These are phyloP conservation scores for Microstroma glucosiphilum DNA, from an alignment of 1,284 basidiomycete species.

Conservation along the genomic window DNA sequence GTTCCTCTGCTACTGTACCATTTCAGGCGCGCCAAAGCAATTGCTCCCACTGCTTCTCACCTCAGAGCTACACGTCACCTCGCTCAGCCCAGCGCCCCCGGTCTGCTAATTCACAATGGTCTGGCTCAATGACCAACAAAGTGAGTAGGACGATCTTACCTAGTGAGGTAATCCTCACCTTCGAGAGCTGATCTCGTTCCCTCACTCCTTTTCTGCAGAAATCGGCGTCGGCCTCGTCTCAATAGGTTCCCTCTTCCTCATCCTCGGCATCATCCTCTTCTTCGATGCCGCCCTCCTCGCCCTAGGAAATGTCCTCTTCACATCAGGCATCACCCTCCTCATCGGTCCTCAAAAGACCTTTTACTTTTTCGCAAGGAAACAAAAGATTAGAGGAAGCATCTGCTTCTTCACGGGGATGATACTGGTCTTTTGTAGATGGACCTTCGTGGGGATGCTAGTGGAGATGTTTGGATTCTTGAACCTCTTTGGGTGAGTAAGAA, in stretches of 20 bases:
- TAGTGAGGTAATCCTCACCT: not conserved
- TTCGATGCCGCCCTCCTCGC: conserved; percentile 96
- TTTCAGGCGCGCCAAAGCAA: too few relatives aligned
- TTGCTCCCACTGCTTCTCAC: conserved; percentile 7
- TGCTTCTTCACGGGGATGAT: conserved; percentile 50
- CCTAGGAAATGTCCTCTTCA: conserved; percentile 67
- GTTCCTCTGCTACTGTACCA: too few relatives aligned
- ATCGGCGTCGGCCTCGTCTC: conserved; percentile 79
- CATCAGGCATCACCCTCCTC: conserved; percentile 46
- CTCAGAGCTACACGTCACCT: conserved; percentile 1
- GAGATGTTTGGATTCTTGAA: conserved; percentile 82
- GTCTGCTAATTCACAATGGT: conserved; percentile 16
- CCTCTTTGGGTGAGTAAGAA: conserved; percentile 77
- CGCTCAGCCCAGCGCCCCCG: too few relatives aligned
- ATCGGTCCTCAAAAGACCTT: conserved; percentile 69
- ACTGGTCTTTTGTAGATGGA: conserved; percentile 78
- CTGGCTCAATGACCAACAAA: conserved; percentile 51
- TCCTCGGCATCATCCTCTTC: conserved; percentile 89
- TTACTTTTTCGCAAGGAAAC: conserved; percentile 92
- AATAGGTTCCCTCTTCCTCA: conserved; percentile 93
- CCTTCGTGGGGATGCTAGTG: conserved; percentile 83
- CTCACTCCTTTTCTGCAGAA: conserved; percentile 24
- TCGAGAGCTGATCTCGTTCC: not conserved
- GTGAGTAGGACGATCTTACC: conserved; percentile 22
- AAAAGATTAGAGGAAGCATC: conserved; percentile 82